Conservation (phyloP, 1,139 yeast genomes). For the Lodderomyces beijingensis region DNA sequence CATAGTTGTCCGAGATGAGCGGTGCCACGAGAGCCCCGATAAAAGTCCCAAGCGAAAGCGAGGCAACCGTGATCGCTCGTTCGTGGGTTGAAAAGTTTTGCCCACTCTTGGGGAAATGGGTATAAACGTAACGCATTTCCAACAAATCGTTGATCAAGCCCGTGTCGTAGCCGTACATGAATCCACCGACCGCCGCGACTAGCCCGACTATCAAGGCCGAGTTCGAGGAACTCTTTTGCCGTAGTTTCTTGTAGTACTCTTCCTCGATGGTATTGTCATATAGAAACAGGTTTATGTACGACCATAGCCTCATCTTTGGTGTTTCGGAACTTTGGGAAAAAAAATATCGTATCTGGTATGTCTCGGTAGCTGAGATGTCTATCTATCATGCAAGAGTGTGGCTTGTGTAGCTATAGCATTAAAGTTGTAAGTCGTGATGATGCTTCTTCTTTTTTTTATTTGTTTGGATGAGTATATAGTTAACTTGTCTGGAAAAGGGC, state of each 20-base stretch:
- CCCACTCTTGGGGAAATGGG: constrained; percentile 47
- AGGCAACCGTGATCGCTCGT: constrained; percentile 65
- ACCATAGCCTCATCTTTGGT: constrained; percentile 4
- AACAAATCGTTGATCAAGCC: constrained; percentile 70
- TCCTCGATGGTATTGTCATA: constrained; percentile 36
- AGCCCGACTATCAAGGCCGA: constrained; percentile 67
- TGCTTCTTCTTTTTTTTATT: neutral
- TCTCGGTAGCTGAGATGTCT: too few species aligned
- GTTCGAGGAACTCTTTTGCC: constrained; percentile 48
- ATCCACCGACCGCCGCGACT: constrained; percentile 80
- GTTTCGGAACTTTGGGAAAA: too few species aligned
- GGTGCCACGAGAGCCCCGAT: constrained; percentile 75
- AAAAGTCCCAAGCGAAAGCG: constrained; percentile 71
- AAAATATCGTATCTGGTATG: too few species aligned
- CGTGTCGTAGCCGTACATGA: constrained; percentile 79
- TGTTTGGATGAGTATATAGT: neutral
- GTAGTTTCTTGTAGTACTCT: constrained; percentile 36
- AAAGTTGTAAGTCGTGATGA: too few species aligned
- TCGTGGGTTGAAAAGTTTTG: constrained; percentile 52
- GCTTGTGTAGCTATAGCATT: too few species aligned
- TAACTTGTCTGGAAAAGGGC: too few species aligned
- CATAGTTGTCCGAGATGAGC: constrained; percentile 48
- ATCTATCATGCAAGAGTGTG: too few species aligned
- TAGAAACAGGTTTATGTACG: constrained; percentile 16
- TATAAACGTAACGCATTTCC: constrained; percentile 62